phyloP scores from a whole-genome alignment of 2,329 filamentous ascomycete genomes.

The Stagonosporopsis chrysanthemi region DNA sequence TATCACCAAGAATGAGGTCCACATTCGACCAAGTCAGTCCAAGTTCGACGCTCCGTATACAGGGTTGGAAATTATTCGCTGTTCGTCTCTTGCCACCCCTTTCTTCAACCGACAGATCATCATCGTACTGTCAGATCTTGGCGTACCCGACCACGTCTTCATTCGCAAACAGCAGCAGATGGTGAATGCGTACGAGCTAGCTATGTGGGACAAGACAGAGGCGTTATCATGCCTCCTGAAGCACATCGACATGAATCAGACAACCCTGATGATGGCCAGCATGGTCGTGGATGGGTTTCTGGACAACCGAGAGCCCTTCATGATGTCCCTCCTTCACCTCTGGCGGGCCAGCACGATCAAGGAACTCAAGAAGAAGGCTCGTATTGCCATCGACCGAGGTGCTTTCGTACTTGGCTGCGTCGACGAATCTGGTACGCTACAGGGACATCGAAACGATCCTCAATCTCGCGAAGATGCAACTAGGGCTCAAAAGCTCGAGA shows the following conservation, averaged over 20 bases:
- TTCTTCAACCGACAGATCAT: constrained; percentile 92
- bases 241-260: constrained; percentile 85
- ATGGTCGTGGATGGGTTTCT: constrained; percentile 86
- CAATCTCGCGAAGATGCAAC: constrained; percentile 55
- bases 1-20: constrained; percentile 71
- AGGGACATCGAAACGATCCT: constrained; percentile 70
- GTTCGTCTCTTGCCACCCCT: constrained; percentile 77
- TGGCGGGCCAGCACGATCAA: constrained; percentile 93
- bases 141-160: constrained; percentile 73
- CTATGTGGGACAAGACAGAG: constrained; percentile 69
- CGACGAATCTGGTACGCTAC: constrained; percentile 80
- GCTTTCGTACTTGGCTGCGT: constrained; percentile 88
- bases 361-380: constrained; percentile 89
- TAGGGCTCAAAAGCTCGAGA: constrained; percentile 48
- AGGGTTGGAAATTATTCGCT: constrained; percentile 83
- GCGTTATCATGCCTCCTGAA: constrained; percentile 74
- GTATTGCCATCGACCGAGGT: constrained; percentile 80
- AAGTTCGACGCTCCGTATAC: constrained; percentile 80
- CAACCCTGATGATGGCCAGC: constrained; percentile 74
- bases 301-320: constrained; percentile 76
- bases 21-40: constrained; percentile 82
- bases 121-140: constrained; percentile 79
- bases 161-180: constrained; percentile 71
- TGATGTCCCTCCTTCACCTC: constrained; percentile 77
- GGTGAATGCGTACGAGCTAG: constrained; percentile 71